These are phyloP conservation scores for Daldinia childiae DNA, from an alignment of 495 filamentous ascomycete genomes.

Conservation along the genomic window DNA sequence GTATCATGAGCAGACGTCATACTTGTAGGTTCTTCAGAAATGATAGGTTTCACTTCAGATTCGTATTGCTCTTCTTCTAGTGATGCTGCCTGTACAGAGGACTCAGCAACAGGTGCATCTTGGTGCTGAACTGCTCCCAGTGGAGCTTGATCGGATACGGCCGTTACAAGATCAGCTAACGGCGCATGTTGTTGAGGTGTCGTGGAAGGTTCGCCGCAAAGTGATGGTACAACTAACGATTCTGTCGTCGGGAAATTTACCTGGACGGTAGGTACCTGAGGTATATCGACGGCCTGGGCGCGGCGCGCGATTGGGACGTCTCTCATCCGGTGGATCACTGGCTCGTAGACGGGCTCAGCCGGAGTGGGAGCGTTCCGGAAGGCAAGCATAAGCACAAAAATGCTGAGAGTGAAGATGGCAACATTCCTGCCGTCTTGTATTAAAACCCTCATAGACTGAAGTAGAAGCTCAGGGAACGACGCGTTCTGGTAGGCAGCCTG, in stretches of 20 bases:
- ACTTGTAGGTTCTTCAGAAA: background rate
- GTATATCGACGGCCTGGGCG: conserved; percentile 9
- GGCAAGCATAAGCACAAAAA: conserved; percentile 67
- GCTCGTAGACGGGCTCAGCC: conserved; percentile 33
- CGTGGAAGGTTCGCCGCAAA: conserved; percentile 14
- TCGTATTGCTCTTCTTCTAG: background rate
- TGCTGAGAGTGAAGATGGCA: conserved; percentile 67
- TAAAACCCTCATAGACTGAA: conserved; percentile 73
- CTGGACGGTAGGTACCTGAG: conserved; percentile 13
- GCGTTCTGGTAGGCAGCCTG: conserved; percentile 48
- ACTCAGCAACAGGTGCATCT: background rate
- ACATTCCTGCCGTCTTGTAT: conserved; percentile 77
- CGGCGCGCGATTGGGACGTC: conserved; percentile 27
- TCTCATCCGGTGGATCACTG: conserved; percentile 41
- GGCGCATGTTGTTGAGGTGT: conserved; percentile 4
- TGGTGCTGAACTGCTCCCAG: background rate
- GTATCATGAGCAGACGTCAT: background rate
- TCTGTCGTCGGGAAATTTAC: conserved; percentile 1
- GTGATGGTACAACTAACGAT: conserved; percentile 1
- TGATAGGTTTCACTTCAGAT: background rate
- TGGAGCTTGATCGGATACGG: background rate
- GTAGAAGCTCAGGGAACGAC: conserved; percentile 66
- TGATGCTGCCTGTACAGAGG: background rate
- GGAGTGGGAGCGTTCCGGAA: conserved; percentile 43
- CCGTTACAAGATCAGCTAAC: background rate